These are phyloP conservation scores for Cucurbita ficifolia DNA, from an alignment of 306 rosid genomes.

Conservation along the genomic window DNA sequence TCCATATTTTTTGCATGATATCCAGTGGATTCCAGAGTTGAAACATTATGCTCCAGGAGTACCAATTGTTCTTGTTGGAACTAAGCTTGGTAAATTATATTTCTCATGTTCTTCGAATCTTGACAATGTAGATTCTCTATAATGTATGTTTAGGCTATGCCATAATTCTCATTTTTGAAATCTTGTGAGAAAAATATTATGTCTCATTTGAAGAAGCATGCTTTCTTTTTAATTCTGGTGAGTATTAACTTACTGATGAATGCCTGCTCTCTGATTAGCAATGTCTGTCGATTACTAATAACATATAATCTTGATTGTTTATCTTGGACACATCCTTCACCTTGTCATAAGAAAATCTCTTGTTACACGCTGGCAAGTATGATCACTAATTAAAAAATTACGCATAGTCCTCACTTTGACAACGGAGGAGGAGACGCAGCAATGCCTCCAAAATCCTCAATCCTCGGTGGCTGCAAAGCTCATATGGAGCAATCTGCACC, in stretches of 20 bases:
- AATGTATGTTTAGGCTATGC: neutral
- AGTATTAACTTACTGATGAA: neutral
- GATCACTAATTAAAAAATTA: neutral
- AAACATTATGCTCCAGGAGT: conserved; percentile 99
- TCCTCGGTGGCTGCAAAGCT: neutral
- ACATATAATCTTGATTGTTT: neutral
- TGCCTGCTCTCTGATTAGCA: neutral
- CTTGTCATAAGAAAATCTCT: neutral
- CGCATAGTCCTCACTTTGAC: neutral
- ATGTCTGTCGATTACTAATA: neutral
- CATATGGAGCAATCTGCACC: neutral
- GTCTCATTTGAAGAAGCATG: neutral
- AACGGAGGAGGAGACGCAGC: neutral
- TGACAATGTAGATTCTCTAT: neutral
- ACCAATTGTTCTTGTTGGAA: conserved; percentile 89
- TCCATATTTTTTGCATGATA: conserved; percentile 14
- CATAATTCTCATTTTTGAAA: neutral
- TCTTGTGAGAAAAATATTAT: neutral
- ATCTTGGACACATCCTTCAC: neutral
- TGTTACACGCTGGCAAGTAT: neutral
- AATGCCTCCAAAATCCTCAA: neutral
- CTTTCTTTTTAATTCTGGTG: neutral
- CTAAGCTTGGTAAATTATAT: conserved; percentile 69
- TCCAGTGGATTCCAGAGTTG: conserved; percentile 99
- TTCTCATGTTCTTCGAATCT: neutral